phyloP scores from a whole-genome alignment of 768 basidiomycete genomes.

The Suillus clintonianus region DNA sequence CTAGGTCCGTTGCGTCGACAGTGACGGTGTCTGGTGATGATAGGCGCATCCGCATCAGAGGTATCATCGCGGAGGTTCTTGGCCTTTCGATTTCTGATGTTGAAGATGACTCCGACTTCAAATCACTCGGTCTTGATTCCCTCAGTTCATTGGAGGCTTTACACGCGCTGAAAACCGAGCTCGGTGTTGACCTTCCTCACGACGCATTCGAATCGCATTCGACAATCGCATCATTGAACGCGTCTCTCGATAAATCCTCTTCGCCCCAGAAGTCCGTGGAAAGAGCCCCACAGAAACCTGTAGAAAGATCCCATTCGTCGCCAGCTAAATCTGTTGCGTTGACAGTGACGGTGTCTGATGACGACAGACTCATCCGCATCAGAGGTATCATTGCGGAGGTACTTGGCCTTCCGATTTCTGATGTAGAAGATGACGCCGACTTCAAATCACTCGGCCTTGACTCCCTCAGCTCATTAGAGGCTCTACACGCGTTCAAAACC shows the following conservation, averaged over 20 bases:
- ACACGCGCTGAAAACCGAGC: conserved; percentile 45
- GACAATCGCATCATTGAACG: conserved; percentile 34
- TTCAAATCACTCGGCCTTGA: conserved; percentile 60
- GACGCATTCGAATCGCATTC: conserved; percentile 42
- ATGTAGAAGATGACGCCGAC: conserved; percentile 46
- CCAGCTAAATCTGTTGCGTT: background rate
- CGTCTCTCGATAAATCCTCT: background rate
- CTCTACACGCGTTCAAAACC: conserved; percentile 46
- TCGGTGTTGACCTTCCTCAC: conserved; percentile 43
- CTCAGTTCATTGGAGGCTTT: conserved; percentile 64
- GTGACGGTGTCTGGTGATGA: conserved; percentile 30
- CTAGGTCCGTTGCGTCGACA: background rate
- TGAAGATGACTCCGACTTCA: conserved; percentile 47
- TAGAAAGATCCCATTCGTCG: background rate
- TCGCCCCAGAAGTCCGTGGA: background rate
- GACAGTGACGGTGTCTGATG: conserved; percentile 28
- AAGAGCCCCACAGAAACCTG: background rate
- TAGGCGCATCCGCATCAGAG: conserved; percentile 30
- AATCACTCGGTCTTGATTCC: conserved; percentile 61
- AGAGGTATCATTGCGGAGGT: conserved; percentile 45
- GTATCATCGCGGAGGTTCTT: conserved; percentile 48
- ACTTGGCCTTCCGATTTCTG: conserved; percentile 30
- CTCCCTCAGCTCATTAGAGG: conserved; percentile 66
- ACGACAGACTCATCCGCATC: conserved; percentile 23
- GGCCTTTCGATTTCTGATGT: conserved; percentile 35